Percentiles rank a stretch among this genome's conserved stretches.
Evolutionary conservation across 495 filamentous ascomycete genomes (phyloP).

Genomic region (Entonaema liquescens): DNA sequence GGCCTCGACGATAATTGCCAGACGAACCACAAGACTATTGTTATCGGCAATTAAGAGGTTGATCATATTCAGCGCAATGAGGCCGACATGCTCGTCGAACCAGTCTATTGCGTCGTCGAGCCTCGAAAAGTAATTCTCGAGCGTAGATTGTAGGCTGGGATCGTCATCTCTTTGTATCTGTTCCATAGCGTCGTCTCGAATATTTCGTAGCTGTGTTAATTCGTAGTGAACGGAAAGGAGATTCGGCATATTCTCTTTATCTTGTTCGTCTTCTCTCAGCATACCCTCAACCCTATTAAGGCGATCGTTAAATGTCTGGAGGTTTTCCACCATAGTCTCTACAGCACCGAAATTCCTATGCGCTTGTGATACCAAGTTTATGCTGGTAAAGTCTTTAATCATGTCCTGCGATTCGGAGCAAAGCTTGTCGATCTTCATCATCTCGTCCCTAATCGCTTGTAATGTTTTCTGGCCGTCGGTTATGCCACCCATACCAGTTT

Average conservation of each 20-base stretch:
- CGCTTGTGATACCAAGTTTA: conserved; percentile 90
- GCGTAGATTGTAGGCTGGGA: conserved; percentile 73
- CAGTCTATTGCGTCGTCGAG: conserved; percentile 86
- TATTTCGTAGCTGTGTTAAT: conserved; percentile 88
- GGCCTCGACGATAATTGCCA: conserved; percentile 91
- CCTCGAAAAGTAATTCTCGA: conserved; percentile 88
- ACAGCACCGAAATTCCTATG: conserved; percentile 94
- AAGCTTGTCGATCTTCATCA: conserved; percentile 97
- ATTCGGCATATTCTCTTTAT: conserved; percentile 90
- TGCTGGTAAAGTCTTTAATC: conserved; percentile 95
- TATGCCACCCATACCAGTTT: conserved; percentile 86
- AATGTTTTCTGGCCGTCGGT: conserved; percentile 88
- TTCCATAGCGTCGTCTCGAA: conserved; percentile 94
- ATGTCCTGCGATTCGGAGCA: conserved; percentile 96
- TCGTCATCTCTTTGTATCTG: conserved; percentile 83
- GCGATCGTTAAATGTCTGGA: conserved; percentile 83
- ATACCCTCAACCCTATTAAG: conserved; percentile 76
- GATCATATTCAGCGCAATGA: conserved; percentile 88
- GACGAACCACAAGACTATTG: conserved; percentile 83
- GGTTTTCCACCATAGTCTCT: conserved; percentile 86
- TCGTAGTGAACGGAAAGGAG: conserved; percentile 87
- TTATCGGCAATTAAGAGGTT: conserved; percentile 84
- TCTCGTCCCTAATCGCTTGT: conserved; percentile 91
- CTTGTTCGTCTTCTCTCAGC: conserved; percentile 81
- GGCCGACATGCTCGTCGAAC: conserved; percentile 95